Conservation (phyloP, 352 stramenopile species). For the Phytophthora pluvialis region DNA sequence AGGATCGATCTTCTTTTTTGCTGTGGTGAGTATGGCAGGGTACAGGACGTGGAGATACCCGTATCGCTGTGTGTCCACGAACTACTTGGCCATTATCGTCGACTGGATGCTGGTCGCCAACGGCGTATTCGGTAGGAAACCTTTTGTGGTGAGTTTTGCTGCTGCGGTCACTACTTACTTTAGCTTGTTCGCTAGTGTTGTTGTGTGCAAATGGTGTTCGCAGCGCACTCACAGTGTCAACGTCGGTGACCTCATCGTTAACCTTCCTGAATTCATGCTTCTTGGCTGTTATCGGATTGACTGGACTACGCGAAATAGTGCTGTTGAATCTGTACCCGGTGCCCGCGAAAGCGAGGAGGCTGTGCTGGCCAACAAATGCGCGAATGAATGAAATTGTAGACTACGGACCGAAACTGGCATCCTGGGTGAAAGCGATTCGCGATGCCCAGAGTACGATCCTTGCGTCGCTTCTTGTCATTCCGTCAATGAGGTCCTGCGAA, state of each 20-base stretch:
- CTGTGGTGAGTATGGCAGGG: conserved; percentile 33
- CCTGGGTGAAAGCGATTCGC: conserved; percentile 44
- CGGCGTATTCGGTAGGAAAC: conserved; percentile 50
- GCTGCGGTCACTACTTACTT: conserved; percentile 7
- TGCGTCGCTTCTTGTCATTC: conserved; percentile 35
- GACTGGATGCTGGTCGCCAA: conserved; percentile 57
- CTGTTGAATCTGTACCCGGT: conserved; percentile 16
- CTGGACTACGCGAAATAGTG: conserved; percentile 6
- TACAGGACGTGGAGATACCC: conserved; percentile 27
- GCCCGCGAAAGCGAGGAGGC: background rate
- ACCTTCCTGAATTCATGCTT: conserved; percentile 52
- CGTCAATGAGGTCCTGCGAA: conserved; percentile 40
- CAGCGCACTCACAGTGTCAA: conserved; percentile 71
- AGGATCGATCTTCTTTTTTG: conserved; percentile 50
- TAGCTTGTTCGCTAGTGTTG: conserved; percentile 38
- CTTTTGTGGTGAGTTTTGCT: background rate
- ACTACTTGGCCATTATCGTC: conserved; percentile 38
- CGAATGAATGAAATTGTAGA: conserved; percentile 25
- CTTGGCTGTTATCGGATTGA: conserved; percentile 30
- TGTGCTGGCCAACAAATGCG: conserved; percentile 28
- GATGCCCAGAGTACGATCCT: conserved; percentile 30
- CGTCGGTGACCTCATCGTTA: conserved; percentile 53
- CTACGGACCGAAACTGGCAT: conserved; percentile 19
- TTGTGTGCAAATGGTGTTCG: conserved; percentile 62
- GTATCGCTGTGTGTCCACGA: conserved; percentile 51